Evolutionary conservation across 768 basidiomycete genomes (phyloP).

Genomic region (Albatrellus ellisii): DNA sequence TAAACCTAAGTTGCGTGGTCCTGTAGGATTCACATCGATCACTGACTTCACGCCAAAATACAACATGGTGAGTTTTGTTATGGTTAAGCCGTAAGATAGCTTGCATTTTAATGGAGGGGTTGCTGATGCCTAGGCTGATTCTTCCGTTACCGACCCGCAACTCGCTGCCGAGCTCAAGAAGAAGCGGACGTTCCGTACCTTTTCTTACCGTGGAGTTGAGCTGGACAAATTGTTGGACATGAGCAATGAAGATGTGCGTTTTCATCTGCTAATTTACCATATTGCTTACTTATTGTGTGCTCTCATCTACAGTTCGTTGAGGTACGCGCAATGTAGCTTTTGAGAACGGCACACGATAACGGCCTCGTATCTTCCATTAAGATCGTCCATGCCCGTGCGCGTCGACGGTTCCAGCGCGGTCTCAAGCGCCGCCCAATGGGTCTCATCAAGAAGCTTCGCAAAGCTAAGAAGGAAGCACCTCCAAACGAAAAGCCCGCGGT

Average conservation of each 20-base stretch:
- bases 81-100: not conserved
- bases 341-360: not conserved
- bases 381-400: slow-evolving; percentile 98
- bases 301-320: slow-evolving; percentile 53
- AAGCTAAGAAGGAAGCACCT: slow-evolving; percentile 98
- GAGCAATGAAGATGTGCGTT: slow-evolving; percentile 85
- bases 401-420: slow-evolving; percentile 97
- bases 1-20: slow-evolving; percentile 10
- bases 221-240: slow-evolving; percentile 97
- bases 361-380: slow-evolving; percentile 3
- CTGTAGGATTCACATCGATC: slow-evolving; percentile 6
- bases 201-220: slow-evolving; percentile 96
- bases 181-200: slow-evolving; percentile 97
- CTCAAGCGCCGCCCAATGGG: slow-evolving; percentile 98
- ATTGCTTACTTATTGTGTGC: slow-evolving; percentile 2
- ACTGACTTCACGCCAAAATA: slow-evolving; percentile 4
- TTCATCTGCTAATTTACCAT: not conserved
- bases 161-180: slow-evolving; percentile 97
- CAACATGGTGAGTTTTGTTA: slow-evolving; percentile 12
- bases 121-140: slow-evolving; percentile 50
- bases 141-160: slow-evolving; percentile 77
- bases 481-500: slow-evolving; percentile 98
- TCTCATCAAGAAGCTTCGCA: slow-evolving; percentile 98
- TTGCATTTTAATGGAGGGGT: not conserved
- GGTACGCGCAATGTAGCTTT: slow-evolving; percentile 29